Percentiles rank a stretch among this genome's conserved stretches.
Conservation (phyloP, 2,329 filamentous ascomycete genomes). For the Fonsecaea pedrosoi region DNA sequence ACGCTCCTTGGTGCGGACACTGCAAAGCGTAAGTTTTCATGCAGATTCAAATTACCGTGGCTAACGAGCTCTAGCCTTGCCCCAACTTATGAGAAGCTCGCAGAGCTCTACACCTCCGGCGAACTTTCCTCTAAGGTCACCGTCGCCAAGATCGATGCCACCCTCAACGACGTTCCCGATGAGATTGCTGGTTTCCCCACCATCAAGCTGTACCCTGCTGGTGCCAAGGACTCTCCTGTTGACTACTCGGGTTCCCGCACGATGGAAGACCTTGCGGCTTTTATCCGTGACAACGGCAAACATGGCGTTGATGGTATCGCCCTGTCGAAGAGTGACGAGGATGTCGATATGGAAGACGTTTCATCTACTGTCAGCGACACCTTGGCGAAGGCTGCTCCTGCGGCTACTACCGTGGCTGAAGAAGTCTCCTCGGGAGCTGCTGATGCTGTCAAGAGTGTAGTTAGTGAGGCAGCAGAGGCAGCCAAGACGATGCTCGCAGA, state of each 20-base stretch:
- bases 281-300: slow-evolving; percentile 95
- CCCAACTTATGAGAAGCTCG: slow-evolving; percentile 72
- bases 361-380: slow-evolving; percentile 46
- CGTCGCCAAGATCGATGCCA: slow-evolving; percentile 93
- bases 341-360: slow-evolving; percentile 65
- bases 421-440: slow-evolving; percentile 68
- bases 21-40: slow-evolving; percentile 64
- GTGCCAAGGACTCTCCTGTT: slow-evolving; percentile 81
- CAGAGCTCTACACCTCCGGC: slow-evolving; percentile 60
- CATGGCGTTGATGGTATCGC: slow-evolving; percentile 74
- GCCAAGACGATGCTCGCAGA: slow-evolving; percentile 35
- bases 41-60: background rate
- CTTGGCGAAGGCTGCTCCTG: slow-evolving; percentile 41
- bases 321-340: slow-evolving; percentile 63
- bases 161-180: slow-evolving; percentile 93
- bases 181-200: slow-evolving; percentile 98
- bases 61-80: slow-evolving; percentile 56
- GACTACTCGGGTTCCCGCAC: slow-evolving; percentile 89
- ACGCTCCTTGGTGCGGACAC: slow-evolving; percentile 83
- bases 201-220: slow-evolving; percentile 96
- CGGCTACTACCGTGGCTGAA: slow-evolving; percentile 52
- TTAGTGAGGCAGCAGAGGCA: slow-evolving; percentile 35
- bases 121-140: slow-evolving; percentile 65
- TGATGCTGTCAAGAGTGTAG: slow-evolving; percentile 33
- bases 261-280: slow-evolving; percentile 87